Evolutionary conservation across 2,329 filamentous ascomycete genomes (phyloP).

Genomic region (Hypoxylon sp.): DNA sequence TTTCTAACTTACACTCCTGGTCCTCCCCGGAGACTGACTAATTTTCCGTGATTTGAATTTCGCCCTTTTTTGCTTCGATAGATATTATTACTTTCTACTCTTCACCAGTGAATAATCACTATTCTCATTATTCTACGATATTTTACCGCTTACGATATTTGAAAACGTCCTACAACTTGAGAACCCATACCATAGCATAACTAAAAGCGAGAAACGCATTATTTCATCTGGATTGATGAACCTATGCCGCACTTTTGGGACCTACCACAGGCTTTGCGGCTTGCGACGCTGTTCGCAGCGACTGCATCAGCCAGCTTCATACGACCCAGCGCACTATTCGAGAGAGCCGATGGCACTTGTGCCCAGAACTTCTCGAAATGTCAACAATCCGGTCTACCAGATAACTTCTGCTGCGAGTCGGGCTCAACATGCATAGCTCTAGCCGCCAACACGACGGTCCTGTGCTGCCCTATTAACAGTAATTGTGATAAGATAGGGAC

Average conservation of each 20-base stretch:
- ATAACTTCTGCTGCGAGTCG: constrained; percentile 76
- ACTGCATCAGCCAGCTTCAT: constrained; percentile 58
- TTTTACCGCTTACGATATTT: background rate
- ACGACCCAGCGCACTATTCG: constrained; percentile 57
- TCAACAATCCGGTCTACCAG: constrained; percentile 67
- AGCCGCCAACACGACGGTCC: constrained; percentile 74
- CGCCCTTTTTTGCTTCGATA: constrained; percentile 33
- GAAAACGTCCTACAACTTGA: background rate
- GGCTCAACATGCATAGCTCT: constrained; percentile 71
- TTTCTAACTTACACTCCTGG: constrained; percentile 44
- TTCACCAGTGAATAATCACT: constrained; percentile 36
- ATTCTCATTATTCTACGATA: constrained; percentile 28
- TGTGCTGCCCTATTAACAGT: constrained; percentile 76
- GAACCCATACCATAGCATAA: background rate
- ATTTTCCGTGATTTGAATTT: constrained; percentile 45
- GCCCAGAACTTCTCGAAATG: constrained; percentile 69
- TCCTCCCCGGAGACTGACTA: constrained; percentile 28
- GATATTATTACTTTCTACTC: constrained; percentile 38
- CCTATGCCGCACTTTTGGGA: constrained; percentile 53
- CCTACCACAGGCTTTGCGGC: constrained; percentile 56
- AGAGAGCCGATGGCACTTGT: constrained; percentile 64
- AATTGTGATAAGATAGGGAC: constrained; percentile 74
- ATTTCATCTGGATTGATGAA: constrained; percentile 10
- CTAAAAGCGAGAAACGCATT: background rate
- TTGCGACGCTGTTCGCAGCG: constrained; percentile 56